A percentile compares a stretch with the other conserved stretches of the same genome.
phyloP scores from a whole-genome alignment of 768 basidiomycete genomes.

The Amanita exitialis region DNA sequence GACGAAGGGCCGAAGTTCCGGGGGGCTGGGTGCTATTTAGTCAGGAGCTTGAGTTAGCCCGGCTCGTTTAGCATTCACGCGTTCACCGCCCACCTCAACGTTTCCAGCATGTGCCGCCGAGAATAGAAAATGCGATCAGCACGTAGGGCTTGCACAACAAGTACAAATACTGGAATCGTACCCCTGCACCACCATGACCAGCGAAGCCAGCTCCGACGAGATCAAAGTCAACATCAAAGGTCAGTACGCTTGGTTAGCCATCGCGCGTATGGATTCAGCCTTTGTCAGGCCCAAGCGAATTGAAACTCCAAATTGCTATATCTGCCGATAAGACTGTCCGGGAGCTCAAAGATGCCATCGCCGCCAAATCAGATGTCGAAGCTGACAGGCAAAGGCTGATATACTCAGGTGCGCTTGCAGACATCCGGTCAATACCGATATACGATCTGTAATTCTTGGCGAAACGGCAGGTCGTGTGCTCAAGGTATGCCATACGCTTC shows the following conservation, averaged over 20 bases:
- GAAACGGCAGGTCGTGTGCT: slow-evolving; percentile 50
- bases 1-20: too few species aligned
- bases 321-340: slow-evolving; percentile 73
- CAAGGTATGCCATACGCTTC: slow-evolving; percentile 35
- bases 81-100: too few species aligned
- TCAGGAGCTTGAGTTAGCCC: too few species aligned
- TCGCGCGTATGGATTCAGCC: background rate
- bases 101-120: too few species aligned
- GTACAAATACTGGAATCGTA: background rate
- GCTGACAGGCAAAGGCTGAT: slow-evolving; percentile 87
- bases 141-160: slow-evolving; percentile 1
- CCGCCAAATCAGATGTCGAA: slow-evolving; percentile 74
- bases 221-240: slow-evolving; percentile 68
- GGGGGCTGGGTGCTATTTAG: too few species aligned
- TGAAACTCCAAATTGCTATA: slow-evolving; percentile 86
- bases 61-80: too few species aligned
- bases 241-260: slow-evolving; percentile 11
- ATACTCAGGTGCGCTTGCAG: slow-evolving; percentile 60
- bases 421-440: background rate
- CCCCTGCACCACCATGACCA: slow-evolving; percentile 31
- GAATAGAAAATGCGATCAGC: background rate
- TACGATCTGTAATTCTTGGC: background rate
- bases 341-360: slow-evolving; percentile 88
- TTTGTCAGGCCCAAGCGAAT: slow-evolving; percentile 69
- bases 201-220: slow-evolving; percentile 31